phyloP scores from a whole-genome alignment of 176 grass and related monocot species.

The Urochloa ruziziensis region DNA sequence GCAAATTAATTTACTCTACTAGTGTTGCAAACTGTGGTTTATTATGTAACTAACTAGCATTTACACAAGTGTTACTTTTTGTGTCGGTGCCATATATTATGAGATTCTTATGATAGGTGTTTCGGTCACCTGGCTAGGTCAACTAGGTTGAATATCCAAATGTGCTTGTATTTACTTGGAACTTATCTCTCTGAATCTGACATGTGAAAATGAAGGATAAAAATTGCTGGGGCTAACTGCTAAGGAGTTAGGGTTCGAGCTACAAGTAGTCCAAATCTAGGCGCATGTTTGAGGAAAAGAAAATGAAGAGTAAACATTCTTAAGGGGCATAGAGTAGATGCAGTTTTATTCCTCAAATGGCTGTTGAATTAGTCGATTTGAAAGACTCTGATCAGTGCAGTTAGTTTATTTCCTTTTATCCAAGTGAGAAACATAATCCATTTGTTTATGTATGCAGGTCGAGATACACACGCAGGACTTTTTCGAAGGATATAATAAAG shows the following conservation, averaged over 20 bases:
- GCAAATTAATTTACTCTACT: background rate
- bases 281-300: background rate
- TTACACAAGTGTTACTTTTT: background rate
- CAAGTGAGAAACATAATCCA: constrained; percentile 7
- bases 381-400: background rate
- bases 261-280: background rate
- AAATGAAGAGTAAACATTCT: background rate
- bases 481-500: constrained; percentile 56
- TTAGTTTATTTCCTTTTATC: background rate
- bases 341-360: background rate
- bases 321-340: background rate
- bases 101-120: background rate
- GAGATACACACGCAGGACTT: constrained; percentile 47
- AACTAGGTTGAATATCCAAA: background rate
- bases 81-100: background rate
- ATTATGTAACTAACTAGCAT: background rate
- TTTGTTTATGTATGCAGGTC: constrained; percentile 40
- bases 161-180: background rate
- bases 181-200: background rate
- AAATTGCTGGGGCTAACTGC: background rate
- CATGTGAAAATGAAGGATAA: background rate
- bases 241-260: background rate
- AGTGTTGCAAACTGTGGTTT: background rate
- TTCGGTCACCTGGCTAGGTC: background rate
- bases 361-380: background rate